These are phyloP conservation scores for Aspergillus brunneoviolaceus DNA, from an alignment of 2,329 filamentous ascomycete species.

Conservation along the genomic window DNA sequence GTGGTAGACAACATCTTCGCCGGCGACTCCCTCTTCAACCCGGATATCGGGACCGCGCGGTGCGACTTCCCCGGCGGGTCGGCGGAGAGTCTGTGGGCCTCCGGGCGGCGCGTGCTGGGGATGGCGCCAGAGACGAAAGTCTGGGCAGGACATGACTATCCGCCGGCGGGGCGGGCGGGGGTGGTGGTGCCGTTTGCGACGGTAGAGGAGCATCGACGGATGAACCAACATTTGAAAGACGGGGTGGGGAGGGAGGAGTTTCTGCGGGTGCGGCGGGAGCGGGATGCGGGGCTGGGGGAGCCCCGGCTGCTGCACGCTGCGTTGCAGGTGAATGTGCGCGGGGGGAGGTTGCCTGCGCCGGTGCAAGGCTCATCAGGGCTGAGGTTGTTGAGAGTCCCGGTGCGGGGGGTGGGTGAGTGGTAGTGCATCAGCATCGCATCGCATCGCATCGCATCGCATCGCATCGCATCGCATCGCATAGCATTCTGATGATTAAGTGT, in stretches of 20 bases:
- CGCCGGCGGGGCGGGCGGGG: conserved; percentile 24
- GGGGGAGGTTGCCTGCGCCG: conserved; percentile 30
- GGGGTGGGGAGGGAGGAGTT: conserved; percentile 33
- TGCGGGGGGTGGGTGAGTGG: not conserved
- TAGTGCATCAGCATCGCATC: too few relatives aligned
- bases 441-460: too few relatives aligned
- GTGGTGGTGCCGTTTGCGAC: conserved; percentile 9
- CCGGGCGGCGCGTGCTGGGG: conserved; percentile 44
- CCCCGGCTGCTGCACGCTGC: conserved; percentile 39
- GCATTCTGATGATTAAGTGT: too few relatives aligned
- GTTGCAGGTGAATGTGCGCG: conserved; percentile 43
- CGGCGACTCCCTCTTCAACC: conserved; percentile 54
- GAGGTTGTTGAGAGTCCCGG: not conserved
- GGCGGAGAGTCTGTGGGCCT: conserved; percentile 44
- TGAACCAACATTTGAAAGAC: conserved; percentile 28
- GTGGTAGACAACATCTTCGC: conserved; percentile 43
- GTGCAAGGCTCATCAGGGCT: not conserved
- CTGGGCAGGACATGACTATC: conserved; percentile 57
- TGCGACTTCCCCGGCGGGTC: conserved; percentile 56
- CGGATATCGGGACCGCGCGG: conserved; percentile 52
- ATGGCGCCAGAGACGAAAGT: conserved; percentile 46
- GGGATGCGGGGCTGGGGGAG: conserved; percentile 32
- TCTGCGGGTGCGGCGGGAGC: conserved; percentile 28
- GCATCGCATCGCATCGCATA: too few relatives aligned
- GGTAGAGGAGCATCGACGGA: conserved; percentile 15